Base-by-base conservation (phyloP, 2,329 filamentous ascomycete genomes). In the Fusarium xyrophilum region DNA sequence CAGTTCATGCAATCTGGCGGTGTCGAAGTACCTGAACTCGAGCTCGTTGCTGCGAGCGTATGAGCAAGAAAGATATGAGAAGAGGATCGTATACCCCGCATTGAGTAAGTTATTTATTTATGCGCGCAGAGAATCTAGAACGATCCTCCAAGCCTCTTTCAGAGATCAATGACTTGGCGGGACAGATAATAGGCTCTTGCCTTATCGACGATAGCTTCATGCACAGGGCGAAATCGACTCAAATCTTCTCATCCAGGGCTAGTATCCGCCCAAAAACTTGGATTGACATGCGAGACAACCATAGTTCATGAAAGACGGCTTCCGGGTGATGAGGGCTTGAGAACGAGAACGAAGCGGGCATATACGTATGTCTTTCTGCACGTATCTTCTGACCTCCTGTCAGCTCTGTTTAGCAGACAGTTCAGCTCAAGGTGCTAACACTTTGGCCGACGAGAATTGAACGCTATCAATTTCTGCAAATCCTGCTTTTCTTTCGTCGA, bases 201-300 rank as follows among this genome's bases (percentile, higher is more conserved):
- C 33, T 23, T 19, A 32, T 23, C 13, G 8, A 23, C 2, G 11
- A 23, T n/a, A 30, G 7, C 15, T 19, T 27, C 47, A 38, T 51
- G 33, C 47, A 21, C 32, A 10, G 7, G 32, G 47, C 30, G 19
- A 51, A 60, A 60, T 12, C 25, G 28, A 30, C 57, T 60, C 57
- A 60, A 60, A 60, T 19, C n/a, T 14, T 51, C 57, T 60, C 57
- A 42, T 42, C 6, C n/a, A 15, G 14, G 17, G 25, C 7, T 9
- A 25, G 3, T 14, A 27, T 23, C 15, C 5, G 10, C 10, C 32
- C 8, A 0, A 13, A 32, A 2, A 7, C 2, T 7, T 23, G 12
- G 4, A 38, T 8, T n/a, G n/a, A 43, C 8, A 28, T 5, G 15
- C 32, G n/a, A 12, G 5, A 3, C 2, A 7, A 7, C 4, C 23